Evolutionary conservation across 2,329 filamentous ascomycete species (phyloP).

Genomic region (Tolypocladium pustulatum): DNA sequence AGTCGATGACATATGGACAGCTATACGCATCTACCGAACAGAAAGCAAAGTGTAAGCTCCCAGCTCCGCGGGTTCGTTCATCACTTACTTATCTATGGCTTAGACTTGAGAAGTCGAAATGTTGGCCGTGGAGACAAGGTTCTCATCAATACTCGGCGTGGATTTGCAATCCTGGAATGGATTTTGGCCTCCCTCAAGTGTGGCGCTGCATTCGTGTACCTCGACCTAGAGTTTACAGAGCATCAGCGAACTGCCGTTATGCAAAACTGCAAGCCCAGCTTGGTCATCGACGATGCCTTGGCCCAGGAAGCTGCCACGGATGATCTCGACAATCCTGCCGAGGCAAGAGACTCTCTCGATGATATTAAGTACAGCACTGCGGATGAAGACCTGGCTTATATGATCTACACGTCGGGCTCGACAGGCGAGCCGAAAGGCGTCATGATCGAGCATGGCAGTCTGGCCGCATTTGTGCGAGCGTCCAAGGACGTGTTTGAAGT

Average conservation of each 20-base stretch:
- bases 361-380: constrained; percentile 1
- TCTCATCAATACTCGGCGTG: not conserved
- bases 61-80: not conserved
- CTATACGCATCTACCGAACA: constrained; percentile 1
- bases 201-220: constrained; percentile 4
- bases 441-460: constrained; percentile 3
- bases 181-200: constrained; percentile 3
- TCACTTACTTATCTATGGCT: not conserved
- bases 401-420: constrained; percentile 4
- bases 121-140: not conserved
- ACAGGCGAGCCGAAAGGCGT: constrained; percentile 4
- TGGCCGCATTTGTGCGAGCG: constrained; percentile 1
- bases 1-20: constrained; percentile 2
- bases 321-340: not conserved
- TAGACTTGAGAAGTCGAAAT: not conserved
- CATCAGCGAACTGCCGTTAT: constrained; percentile 1
- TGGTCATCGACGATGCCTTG: not conserved
- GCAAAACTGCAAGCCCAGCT: constrained; percentile 1
- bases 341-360: not conserved
- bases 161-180: constrained; percentile 3
- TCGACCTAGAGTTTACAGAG: constrained; percentile 1
- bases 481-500: constrained; percentile 1
- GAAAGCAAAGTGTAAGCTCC: constrained; percentile 2
- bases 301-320: not conserved
- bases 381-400: constrained; percentile 4